Evolutionary conservation across 202 grass and related monocot genomes (phyloP).

Genomic region (Panicum virgatum): DNA sequence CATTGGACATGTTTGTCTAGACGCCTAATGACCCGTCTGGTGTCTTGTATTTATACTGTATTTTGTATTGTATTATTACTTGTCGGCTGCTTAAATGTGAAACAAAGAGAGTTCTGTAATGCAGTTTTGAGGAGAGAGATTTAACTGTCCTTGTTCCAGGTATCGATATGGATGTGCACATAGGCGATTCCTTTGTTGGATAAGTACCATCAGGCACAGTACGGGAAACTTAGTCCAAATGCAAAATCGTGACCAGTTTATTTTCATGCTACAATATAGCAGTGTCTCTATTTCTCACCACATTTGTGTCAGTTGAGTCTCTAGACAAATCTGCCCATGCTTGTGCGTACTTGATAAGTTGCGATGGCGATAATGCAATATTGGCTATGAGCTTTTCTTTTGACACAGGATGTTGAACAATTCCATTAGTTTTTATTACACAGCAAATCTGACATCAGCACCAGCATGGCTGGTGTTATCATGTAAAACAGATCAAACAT

Average conservation of each 20-base stretch:
- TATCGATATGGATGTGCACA: background rate
- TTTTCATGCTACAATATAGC: background rate
- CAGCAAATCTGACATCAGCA: background rate
- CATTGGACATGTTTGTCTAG: background rate
- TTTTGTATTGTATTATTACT: background rate
- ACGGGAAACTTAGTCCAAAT: background rate
- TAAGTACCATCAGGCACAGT: background rate
- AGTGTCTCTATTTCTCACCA: background rate
- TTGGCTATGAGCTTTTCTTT: no score
- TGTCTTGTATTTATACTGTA: background rate
- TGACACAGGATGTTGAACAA: no score
- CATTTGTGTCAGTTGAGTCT: background rate
- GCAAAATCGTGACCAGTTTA: background rate
- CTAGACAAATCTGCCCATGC: background rate
- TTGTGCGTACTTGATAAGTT: background rate
- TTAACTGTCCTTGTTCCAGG: background rate
- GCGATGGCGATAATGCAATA: background rate
- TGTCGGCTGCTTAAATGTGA: background rate
- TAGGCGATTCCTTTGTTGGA: background rate
- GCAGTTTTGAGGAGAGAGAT: background rate
- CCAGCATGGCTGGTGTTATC: background rate
- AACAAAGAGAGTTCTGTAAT: background rate
- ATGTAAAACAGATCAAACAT: constrained; percentile 46
- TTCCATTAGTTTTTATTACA: background rate
- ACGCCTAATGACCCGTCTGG: background rate